A percentile compares a stretch with the other conserved stretches of the same genome.
Evolutionary conservation across 2,329 filamentous ascomycete genomes (phyloP).

Genomic region (Didymella sp.): DNA sequence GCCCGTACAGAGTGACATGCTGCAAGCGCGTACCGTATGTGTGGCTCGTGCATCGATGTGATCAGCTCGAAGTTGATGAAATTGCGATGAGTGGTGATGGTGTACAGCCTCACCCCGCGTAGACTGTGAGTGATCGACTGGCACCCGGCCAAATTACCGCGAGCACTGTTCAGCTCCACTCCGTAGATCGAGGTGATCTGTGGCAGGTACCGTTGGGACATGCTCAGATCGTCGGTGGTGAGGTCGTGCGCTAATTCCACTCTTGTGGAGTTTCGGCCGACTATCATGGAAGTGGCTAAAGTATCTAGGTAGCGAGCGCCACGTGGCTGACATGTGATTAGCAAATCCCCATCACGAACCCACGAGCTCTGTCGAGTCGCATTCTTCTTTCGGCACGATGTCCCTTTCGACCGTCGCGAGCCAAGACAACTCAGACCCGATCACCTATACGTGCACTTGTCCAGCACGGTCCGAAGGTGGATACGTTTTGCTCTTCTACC

Average conservation of each 20-base stretch:
- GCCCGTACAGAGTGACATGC: neutral
- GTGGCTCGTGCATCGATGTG: neutral
- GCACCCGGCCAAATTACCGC: slow-evolving; percentile 3
- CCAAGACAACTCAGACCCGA: slow-evolving; percentile 25
- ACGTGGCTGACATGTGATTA: slow-evolving; percentile 1
- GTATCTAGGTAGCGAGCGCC: no score
- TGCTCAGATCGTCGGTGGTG: neutral
- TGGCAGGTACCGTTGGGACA: neutral
- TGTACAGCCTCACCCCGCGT: neutral
- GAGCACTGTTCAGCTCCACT: neutral
- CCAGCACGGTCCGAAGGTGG: slow-evolving; percentile 21
- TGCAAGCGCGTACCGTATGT: neutral
- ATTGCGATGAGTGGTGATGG: neutral
- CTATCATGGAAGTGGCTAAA: neutral
- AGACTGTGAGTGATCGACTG: neutral
- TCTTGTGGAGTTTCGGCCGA: neutral
- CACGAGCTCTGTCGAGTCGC: slow-evolving; percentile 1
- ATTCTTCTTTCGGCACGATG: slow-evolving; percentile 5
- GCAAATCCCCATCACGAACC: neutral
- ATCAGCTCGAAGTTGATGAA: neutral
- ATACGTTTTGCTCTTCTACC: slow-evolving; percentile 32
- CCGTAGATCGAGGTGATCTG: slow-evolving; percentile 12
- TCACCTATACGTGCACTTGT: slow-evolving; percentile 31
- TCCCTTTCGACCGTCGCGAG: neutral
- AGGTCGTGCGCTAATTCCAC: neutral